Percentiles rank a stretch among this genome's conserved stretches.
Conservation (phyloP, 2,329 filamentous ascomycete species). For the Phialemonium atrogriseum region DNA sequence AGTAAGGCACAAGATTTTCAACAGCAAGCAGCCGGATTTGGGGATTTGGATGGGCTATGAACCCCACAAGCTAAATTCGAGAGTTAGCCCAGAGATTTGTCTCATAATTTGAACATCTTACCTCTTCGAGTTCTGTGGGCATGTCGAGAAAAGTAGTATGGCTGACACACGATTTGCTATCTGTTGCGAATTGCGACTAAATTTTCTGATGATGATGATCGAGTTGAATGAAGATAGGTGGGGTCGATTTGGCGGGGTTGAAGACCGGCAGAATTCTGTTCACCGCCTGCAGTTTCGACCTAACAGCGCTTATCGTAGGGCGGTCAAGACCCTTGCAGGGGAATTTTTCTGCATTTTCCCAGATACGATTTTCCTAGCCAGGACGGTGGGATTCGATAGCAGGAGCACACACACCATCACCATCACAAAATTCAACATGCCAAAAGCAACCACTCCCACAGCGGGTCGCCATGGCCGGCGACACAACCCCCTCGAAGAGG, state of each 20-base stretch:
- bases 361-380: too few relatives aligned
- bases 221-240: too few relatives aligned
- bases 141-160: slow-evolving; percentile 32
- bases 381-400: too few relatives aligned
- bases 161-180: too few relatives aligned
- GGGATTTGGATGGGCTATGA: slow-evolving; percentile 85
- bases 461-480: slow-evolving; percentile 43
- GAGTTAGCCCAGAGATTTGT: slow-evolving; percentile 1
- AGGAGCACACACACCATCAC: slow-evolving; percentile 1
- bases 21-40: slow-evolving; percentile 80
- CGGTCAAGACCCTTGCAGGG: too few relatives aligned
- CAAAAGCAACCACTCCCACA: slow-evolving; percentile 61
- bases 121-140: slow-evolving; percentile 71
- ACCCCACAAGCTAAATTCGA: slow-evolving; percentile 67
- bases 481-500: slow-evolving; percentile 88
- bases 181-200: too few relatives aligned
- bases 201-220: too few relatives aligned
- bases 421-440: slow-evolving; percentile 48
- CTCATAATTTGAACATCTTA: slow-evolving; percentile 24
- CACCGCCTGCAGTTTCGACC: too few relatives aligned
- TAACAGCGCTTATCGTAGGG: too few relatives aligned
- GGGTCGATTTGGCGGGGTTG: too few relatives aligned
- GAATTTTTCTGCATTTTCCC: too few relatives aligned
- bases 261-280: too few relatives aligned
- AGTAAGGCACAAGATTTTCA: slow-evolving; percentile 81